Conservation (phyloP, 164 flowering plant genomes). For the Liquidambar formosana region DNA sequence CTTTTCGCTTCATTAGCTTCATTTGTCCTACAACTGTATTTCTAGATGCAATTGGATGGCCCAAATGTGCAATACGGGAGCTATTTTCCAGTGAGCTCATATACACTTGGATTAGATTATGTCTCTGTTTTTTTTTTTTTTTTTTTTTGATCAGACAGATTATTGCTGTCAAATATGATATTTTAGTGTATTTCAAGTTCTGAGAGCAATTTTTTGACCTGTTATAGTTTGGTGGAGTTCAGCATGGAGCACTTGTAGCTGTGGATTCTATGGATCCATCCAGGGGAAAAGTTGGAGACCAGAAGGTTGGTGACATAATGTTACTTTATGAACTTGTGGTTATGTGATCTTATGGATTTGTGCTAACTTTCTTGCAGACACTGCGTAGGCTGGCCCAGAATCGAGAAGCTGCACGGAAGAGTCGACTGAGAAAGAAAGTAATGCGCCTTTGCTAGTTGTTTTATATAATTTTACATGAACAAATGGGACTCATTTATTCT, state of each 20-base stretch:
- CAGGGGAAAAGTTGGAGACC: conserved; percentile 58
- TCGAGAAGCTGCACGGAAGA: conserved; percentile 86
- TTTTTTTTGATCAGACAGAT: too few species aligned
- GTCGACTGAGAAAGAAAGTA: conserved; percentile 81
- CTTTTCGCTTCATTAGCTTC: too few species aligned
- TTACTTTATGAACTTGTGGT: background rate
- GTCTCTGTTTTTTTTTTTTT: too few species aligned
- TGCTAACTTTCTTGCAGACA: conserved; percentile 37
- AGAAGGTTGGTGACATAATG: conserved; percentile 47
- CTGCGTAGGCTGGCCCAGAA: conserved; percentile 88
- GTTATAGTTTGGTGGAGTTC: conserved; percentile 48
- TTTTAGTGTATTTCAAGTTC: background rate
- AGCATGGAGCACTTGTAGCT: conserved; percentile 37
- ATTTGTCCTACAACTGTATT: too few species aligned
- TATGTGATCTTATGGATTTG: conserved; percentile 1
- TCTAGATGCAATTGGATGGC: too few species aligned
- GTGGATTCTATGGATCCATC: conserved; percentile 59
- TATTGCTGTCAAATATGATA: background rate
- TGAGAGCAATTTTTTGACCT: background rate
- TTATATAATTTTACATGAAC: background rate
- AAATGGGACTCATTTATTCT: background rate
- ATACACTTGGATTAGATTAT: background rate
- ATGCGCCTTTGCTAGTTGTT: conserved; percentile 9
- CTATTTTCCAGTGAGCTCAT: too few species aligned
- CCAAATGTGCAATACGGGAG: too few species aligned